Conservation (phyloP, 1,284 basidiomycete genomes). For the Leccinum huronense region DNA sequence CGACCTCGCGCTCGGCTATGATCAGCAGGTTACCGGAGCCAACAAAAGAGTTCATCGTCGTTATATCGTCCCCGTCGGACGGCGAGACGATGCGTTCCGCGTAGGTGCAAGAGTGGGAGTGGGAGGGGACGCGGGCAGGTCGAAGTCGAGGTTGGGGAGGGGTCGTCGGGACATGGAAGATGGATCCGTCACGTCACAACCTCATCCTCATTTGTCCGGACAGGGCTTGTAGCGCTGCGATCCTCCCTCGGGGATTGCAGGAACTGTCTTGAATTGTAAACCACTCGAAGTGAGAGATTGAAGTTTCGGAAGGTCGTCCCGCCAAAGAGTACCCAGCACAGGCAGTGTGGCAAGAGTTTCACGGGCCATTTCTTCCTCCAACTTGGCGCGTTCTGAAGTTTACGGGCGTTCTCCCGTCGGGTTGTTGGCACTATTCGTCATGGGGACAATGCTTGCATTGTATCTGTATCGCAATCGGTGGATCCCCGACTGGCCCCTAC, state of each 20-base stretch:
- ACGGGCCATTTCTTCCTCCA: neutral
- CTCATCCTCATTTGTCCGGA: slow-evolving; percentile 7
- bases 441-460: slow-evolving; percentile 3
- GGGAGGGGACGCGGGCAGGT: too few species aligned
- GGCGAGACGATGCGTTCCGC: too few species aligned
- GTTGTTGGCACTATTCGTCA: neutral
- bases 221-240: slow-evolving; percentile 18
- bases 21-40: too few species aligned
- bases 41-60: too few species aligned
- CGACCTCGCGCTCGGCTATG: too few species aligned
- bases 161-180: too few species aligned
- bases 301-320: neutral
- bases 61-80: too few species aligned
- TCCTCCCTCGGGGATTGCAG: slow-evolving; percentile 16
- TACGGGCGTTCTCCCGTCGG: neutral
- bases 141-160: too few species aligned
- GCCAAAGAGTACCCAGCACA: neutral
- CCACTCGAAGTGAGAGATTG: neutral
- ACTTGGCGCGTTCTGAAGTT: neutral
- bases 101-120: too few species aligned
- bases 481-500: neutral
- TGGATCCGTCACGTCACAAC: too few species aligned
- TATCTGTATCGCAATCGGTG: neutral
- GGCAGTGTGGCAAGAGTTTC: slow-evolving; percentile 11
- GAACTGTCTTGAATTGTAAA: neutral